Conservation (phyloP, 768 basidiomycete species). For the Lentinula aciculospora region DNA sequence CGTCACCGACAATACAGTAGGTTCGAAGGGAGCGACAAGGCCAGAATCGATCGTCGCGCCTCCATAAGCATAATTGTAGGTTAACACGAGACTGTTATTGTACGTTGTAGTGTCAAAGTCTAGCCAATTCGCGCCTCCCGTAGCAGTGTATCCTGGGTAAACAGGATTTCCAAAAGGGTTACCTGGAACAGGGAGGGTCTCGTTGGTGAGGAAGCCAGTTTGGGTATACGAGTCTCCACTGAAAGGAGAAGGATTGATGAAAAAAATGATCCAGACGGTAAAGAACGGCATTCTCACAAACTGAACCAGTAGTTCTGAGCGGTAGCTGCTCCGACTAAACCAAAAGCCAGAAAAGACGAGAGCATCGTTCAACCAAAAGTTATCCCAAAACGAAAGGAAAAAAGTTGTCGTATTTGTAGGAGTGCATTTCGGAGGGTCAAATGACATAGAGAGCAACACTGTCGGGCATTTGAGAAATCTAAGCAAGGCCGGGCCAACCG, state of each 20-base stretch:
- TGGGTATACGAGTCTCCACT: constrained; percentile 59
- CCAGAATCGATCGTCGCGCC: constrained; percentile 59
- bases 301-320: constrained; percentile 47
- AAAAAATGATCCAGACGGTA: not conserved
- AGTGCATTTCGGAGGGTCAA: not conserved
- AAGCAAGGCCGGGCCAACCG: not conserved
- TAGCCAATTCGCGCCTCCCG: constrained; percentile 57
- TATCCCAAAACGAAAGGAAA: not conserved
- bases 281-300: constrained; percentile 32
- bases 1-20: constrained; percentile 46
- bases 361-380: not conserved
- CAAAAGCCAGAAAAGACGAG: not conserved
- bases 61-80: constrained; percentile 64
- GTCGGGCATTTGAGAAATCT: not conserved
- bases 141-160: constrained; percentile 48
- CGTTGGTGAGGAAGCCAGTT: constrained; percentile 40
- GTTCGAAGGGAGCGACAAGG: constrained; percentile 47
- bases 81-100: constrained; percentile 50
- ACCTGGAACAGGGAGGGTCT: constrained; percentile 33
- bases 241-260: not conserved
- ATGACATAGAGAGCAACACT: not conserved
- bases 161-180: constrained; percentile 52
- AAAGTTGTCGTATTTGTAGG: not conserved
- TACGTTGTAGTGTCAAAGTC: constrained; percentile 44
- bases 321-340: not conserved